These are phyloP conservation scores for Fomitiporia mediterranea DNA, from an alignment of 1,284 basidiomycete species.

Conservation along the genomic window DNA sequence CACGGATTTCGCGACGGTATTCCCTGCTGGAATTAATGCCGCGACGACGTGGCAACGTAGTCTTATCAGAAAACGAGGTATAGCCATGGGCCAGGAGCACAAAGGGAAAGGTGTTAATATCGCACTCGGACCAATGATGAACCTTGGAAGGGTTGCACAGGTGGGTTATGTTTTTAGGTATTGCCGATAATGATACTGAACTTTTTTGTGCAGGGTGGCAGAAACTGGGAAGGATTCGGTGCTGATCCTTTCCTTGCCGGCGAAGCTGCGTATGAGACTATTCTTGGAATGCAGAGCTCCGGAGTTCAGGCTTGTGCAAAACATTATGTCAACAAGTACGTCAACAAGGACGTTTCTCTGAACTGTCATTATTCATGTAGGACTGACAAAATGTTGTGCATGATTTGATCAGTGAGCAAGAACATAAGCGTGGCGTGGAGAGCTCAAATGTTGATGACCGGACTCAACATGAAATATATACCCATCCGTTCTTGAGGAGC, in stretches of 20 bases:
- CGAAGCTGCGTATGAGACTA: conserved; percentile 69
- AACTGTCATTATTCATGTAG: too few species aligned
- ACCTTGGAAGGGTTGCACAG: conserved; percentile 60
- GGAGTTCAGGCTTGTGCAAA: conserved; percentile 80
- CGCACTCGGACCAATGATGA: conserved; percentile 64
- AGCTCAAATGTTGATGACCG: conserved; percentile 74
- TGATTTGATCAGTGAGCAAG: conserved; percentile 64
- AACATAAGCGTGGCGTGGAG: conserved; percentile 48
- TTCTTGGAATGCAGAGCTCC: conserved; percentile 66
- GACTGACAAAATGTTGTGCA: too few species aligned
- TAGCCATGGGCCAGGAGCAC: conserved; percentile 75
- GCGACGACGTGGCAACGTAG: conserved; percentile 57
- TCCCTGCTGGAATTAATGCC: conserved; percentile 56
- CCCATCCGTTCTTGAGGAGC: conserved; percentile 67
- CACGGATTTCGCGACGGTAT: conserved; percentile 50
- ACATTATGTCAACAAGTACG: conserved; percentile 71
- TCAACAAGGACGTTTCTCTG: too few species aligned
- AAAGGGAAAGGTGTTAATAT: conserved; percentile 73
- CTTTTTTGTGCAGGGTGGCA: conserved; percentile 43
- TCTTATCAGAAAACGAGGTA: conserved; percentile 67
- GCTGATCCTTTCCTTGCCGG: conserved; percentile 73
- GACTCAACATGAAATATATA: conserved; percentile 72
- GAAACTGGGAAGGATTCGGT: conserved; percentile 87
- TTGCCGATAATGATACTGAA: background rate
- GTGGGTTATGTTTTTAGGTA: background rate